These are phyloP conservation scores for Funneliformis mosseae DNA, from an alignment of 192 early-diverging fungal genomes.

Conservation along the genomic window DNA sequence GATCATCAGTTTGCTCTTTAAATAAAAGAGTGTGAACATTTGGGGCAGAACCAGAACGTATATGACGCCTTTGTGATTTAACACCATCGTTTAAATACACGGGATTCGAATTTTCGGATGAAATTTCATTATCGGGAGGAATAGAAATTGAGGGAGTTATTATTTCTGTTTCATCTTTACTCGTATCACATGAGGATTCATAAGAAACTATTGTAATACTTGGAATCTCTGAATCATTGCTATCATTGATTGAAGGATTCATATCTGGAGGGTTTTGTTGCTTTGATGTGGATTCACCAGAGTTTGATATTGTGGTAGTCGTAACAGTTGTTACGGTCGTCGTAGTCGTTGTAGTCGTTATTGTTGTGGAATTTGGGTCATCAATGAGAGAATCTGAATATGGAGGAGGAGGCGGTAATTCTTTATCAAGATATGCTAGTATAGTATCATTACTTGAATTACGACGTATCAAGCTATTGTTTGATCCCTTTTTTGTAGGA, in stretches of 20 bases:
- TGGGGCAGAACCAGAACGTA: constrained; percentile 14
- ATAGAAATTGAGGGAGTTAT: background rate
- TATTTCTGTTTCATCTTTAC: background rate
- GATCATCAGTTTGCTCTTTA: background rate
- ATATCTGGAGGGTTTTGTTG: background rate
- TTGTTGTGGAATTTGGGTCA: background rate
- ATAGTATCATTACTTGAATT: background rate
- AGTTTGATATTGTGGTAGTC: constrained; percentile 15
- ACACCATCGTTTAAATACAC: too few species aligned
- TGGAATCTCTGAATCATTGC: background rate
- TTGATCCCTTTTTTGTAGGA: background rate
- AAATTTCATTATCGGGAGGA: too few species aligned
- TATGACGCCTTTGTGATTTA: background rate
- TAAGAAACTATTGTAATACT: background rate
- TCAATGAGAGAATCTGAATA: background rate
- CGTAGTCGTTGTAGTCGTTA: constrained; percentile 22
- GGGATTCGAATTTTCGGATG: background rate
- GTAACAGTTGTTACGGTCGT: constrained; percentile 15
- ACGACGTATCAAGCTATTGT: background rate
- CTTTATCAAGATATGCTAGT: background rate
- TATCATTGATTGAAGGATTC: background rate
- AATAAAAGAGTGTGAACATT: background rate
- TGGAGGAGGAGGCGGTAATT: background rate
- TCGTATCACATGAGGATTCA: background rate
- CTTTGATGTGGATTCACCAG: background rate